Evolutionary conservation across 1,284 basidiomycete species (phyloP), one percentile per base, ranked within the genome.

Genomic region (Rugosomyces carneus): DNA sequence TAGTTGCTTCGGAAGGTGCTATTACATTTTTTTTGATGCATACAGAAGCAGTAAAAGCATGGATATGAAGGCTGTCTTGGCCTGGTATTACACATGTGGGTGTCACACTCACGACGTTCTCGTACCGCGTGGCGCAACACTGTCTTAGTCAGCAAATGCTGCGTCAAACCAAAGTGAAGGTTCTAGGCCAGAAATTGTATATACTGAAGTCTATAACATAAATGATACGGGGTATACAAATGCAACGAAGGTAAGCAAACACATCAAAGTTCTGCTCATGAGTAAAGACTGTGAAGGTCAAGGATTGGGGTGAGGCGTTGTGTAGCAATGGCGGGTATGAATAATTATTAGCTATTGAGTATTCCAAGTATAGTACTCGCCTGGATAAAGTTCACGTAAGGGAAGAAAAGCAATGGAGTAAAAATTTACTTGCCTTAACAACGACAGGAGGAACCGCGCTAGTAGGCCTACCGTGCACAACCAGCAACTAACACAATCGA

Each of bases 281-380:
- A n/a, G 44, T 50, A 55, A 54, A 40, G 54, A 56, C 47, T 45
- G 54, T 56, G 50, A 44, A 50, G 47, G 46, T 27, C 44, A 55
- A 56, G 26, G 54, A 56, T 54, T 49, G 53, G 40, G 45, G 41
- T 40, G 23, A 34, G 13, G 21, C 5, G 45, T 50, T 43, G 43
- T 37, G 44, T 49, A 44, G 39, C 37, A 50, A n/a, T 48, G 43
- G 15, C 31, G 47, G 45, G 42, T 50, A 39, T 36, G 48, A 44
- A 40, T 52, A 40, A 49, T 48, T 47, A 51, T 44, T 45, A 51
- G 47, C 18, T 53, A 51, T 49, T 47, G 44, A 42, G 47, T 51
- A 47, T 46, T 38, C 29, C 34, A 41, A 50, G 37, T 40, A 43
- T 45, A 38, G 19, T 48, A 42, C 46, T 44, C 47, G 50, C 45